These are phyloP conservation scores for Babjeviella inositovora DNA, from an alignment of 805 yeast genomes.

Conservation along the genomic window DNA sequence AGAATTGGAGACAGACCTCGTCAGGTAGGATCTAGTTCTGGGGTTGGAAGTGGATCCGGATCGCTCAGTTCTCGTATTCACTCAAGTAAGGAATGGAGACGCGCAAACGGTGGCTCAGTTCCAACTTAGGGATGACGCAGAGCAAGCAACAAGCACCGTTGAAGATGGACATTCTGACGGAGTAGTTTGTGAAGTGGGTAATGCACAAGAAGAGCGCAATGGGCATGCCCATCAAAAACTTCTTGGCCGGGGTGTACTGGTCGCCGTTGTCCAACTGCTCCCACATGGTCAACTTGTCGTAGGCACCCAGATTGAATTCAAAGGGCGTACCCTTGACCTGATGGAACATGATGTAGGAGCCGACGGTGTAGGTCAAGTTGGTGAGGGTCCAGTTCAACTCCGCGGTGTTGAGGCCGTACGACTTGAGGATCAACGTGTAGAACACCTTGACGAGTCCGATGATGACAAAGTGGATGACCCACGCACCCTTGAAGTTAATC, in stretches of 20 bases:
- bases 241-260: slow-evolving; percentile 92
- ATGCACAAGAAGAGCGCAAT: slow-evolving; percentile 70
- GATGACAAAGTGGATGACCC: slow-evolving; percentile 84
- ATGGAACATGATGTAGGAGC: slow-evolving; percentile 92
- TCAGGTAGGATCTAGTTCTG: too few species aligned
- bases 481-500: slow-evolving; percentile 94
- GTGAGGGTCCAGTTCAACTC: slow-evolving; percentile 92
- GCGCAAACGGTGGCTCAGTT: slow-evolving; percentile 66
- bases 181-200: slow-evolving; percentile 84
- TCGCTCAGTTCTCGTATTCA: too few species aligned
- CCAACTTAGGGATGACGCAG: slow-evolving; percentile 86
- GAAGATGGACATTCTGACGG: slow-evolving; percentile 58
- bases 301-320: slow-evolving; percentile 93
- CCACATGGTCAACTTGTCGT: slow-evolving; percentile 95
- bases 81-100: slow-evolving; percentile 42
- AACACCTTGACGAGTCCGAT: slow-evolving; percentile 60
- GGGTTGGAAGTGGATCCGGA: too few species aligned
- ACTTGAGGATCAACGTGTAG: slow-evolving; percentile 68
- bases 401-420: slow-evolving; percentile 58
- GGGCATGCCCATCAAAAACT: slow-evolving; percentile 87
- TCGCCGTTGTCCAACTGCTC: slow-evolving; percentile 94
- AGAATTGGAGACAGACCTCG: too few species aligned
- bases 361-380: slow-evolving; percentile 77
- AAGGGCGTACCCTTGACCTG: slow-evolving; percentile 94
- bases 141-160: slow-evolving; percentile 72